Percentiles rank a stretch among this genome's conserved stretches.
Evolutionary conservation across 345 rosid species (phyloP).

Genomic region (Aquilaria sinensis): DNA sequence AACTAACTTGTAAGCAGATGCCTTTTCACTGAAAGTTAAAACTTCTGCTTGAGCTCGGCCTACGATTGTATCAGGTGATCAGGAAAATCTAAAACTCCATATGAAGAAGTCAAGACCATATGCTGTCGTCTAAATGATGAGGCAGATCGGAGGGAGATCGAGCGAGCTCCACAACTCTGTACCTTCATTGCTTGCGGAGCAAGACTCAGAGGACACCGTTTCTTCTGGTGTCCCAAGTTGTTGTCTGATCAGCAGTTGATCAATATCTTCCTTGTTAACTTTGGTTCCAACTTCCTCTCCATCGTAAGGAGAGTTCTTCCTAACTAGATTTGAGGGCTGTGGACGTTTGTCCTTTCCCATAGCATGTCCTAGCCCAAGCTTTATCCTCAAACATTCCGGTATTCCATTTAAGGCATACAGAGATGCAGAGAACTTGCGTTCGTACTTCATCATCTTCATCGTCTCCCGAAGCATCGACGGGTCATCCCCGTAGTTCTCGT

Average conservation of each 20-base stretch:
- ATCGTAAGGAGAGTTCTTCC: background rate
- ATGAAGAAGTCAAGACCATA: background rate
- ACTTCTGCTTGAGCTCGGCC: background rate
- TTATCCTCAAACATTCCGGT: constrained; percentile 28
- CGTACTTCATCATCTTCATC: constrained; percentile 25
- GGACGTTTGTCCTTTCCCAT: background rate
- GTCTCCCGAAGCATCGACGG: constrained; percentile 20
- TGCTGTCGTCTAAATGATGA: constrained; percentile 5
- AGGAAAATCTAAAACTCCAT: background rate
- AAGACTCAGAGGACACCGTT: constrained; percentile 12
- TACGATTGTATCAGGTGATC: background rate
- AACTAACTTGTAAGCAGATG: background rate
- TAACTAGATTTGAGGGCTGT: constrained; percentile 7
- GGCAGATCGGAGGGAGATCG: constrained; percentile 28
- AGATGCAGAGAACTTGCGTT: constrained; percentile 39
- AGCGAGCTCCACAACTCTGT: constrained; percentile 25
- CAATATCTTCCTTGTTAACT: background rate
- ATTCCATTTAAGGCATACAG: constrained; percentile 43
- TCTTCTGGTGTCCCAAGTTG: constrained; percentile 8
- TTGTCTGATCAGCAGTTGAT: background rate
- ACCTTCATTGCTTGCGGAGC: constrained; percentile 12
- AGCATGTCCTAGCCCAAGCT: constrained; percentile 3
- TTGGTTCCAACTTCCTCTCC: background rate
- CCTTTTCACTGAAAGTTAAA: background rate
- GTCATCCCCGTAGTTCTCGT: constrained; percentile 8